phyloP scores from a whole-genome alignment of 768 basidiomycete species.

The Mycena latifolia region DNA sequence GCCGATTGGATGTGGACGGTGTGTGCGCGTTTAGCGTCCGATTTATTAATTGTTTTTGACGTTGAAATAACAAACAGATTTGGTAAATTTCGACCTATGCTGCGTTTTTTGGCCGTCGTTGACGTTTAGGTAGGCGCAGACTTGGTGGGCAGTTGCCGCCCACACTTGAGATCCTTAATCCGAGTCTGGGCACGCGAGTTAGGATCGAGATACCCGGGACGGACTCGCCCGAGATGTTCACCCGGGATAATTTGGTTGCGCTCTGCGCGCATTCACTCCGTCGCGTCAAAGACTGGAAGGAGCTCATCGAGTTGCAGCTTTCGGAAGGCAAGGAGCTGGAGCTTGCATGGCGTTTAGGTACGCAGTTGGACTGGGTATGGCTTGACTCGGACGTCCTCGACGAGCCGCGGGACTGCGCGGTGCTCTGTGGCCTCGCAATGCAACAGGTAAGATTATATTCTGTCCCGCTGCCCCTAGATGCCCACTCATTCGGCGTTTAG shows the following conservation, averaged over 20 bases:
- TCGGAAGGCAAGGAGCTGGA: conserved; percentile 70
- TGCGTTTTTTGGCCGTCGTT: neutral
- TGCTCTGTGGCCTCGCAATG: conserved; percentile 82
- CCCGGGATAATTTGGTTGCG: conserved; percentile 69
- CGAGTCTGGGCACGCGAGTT: conserved; percentile 74
- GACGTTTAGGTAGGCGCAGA: conserved; percentile 63
- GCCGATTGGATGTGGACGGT: conserved; percentile 93
- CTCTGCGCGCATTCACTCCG: conserved; percentile 70
- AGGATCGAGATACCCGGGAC: conserved; percentile 75
- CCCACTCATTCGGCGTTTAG: conserved; percentile 14
- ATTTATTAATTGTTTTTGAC: conserved; percentile 3
- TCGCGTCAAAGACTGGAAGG: conserved; percentile 71
- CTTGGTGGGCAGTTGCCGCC: conserved; percentile 80
- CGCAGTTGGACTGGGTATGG: conserved; percentile 90
- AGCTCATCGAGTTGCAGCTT: conserved; percentile 66
- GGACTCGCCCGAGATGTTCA: conserved; percentile 65
- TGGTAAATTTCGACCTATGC: conserved; percentile 21
- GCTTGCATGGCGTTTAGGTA: conserved; percentile 83
- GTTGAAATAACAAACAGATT: conserved; percentile 24
- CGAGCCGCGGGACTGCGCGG: conserved; percentile 73
- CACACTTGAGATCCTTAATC: conserved; percentile 77
- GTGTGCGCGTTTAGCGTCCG: conserved; percentile 56
- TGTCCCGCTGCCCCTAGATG: conserved; percentile 19
- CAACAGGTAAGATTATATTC: conserved; percentile 65
- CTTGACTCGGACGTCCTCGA: conserved; percentile 76